Percentiles rank a stretch among this genome's conserved stretches.
Evolutionary conservation across 1,139 yeast genomes (phyloP).

Genomic region (Geotrichum australiense): DNA sequence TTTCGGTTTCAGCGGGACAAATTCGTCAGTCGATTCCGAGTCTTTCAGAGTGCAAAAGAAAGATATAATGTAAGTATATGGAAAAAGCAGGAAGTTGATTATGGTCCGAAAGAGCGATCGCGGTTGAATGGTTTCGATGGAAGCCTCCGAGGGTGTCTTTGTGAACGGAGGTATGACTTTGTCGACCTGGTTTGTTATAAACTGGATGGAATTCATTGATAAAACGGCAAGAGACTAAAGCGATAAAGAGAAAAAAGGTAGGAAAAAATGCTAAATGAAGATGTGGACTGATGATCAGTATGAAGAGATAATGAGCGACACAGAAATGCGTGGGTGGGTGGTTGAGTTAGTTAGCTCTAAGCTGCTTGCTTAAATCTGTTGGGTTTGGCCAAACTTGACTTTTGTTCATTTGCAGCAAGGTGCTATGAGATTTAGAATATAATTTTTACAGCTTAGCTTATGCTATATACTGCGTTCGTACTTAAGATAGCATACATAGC

Average conservation of each 20-base stretch:
- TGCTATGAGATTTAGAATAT: too few species aligned
- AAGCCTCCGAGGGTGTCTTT: conserved; percentile 11
- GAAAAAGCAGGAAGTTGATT: background rate
- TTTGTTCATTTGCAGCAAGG: too few species aligned
- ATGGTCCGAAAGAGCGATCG: background rate
- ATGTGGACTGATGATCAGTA: background rate
- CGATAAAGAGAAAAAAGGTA: background rate
- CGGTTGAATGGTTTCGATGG: conserved; percentile 1
- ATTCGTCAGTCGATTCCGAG: background rate
- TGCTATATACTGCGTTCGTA: too few species aligned
- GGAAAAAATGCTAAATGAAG: background rate
- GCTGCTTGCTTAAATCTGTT: too few species aligned
- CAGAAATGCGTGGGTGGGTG: too few species aligned
- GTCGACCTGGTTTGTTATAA: conserved; percentile 31
- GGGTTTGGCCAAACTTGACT: too few species aligned
- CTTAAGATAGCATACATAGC: too few species aligned
- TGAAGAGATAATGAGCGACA: too few species aligned
- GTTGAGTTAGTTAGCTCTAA: too few species aligned
- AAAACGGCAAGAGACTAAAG: background rate
- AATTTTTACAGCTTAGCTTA: too few species aligned
- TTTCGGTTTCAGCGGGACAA: background rate
- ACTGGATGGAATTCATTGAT: conserved; percentile 31
- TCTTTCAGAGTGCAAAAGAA: background rate
- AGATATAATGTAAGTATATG: background rate
- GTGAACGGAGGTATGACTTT: conserved; percentile 23